Base-by-base conservation (phyloP, 2,329 filamentous ascomycete species). In the Magnaporthiopsis rhizophila region DNA sequence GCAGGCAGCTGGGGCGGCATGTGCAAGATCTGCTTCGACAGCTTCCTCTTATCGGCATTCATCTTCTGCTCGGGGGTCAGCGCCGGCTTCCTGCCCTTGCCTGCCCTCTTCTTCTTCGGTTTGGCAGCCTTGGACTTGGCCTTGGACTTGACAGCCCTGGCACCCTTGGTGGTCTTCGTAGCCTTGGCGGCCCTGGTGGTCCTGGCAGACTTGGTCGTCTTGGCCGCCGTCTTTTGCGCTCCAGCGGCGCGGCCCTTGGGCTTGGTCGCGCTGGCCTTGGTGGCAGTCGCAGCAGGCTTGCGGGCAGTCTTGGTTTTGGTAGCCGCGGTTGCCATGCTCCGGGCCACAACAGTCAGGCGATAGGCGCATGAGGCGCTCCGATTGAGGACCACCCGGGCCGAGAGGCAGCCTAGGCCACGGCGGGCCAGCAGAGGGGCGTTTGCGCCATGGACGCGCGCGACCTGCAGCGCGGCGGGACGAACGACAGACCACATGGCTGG, bases 11-110 rank as follows among this genome's bases (percentile, higher is more conserved):
- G 21, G 64, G 72, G 72, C 13, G 79, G 78, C 62, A 79, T 76
- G 26, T 72, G 71, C 63, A 84, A 70, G 9, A 80, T 77, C 67
- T 67, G 69, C 70, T 74, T 72, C 74, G 75, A 80, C 67, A 81
- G 70, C 65, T 75, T 69, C 59, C 65, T 69, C 61, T 76, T 67
- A 66, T 74, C 69, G 13, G 71, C 58, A 67, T 73, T 73, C 62
- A 65, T 64, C 72, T 77, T 72, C 67, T 78, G 68, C 72, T 81
- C 78, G 1, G 75, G 74, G 34, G 74, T 75, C 65, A 75, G 63
- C 30, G 24, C 26, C 71, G 70, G 66, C 59, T 45, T 45, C 59
- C 45, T 61, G 9, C 9, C 21, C 32, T 26, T 58, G 71, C 65
- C 61, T 56, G 60, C 60, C 64, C 64, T 62, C 67, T 70, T 72